phyloP scores from a whole-genome alignment of 192 early-diverging fungal genomes.

The Phlyctochytrium planicorne region DNA sequence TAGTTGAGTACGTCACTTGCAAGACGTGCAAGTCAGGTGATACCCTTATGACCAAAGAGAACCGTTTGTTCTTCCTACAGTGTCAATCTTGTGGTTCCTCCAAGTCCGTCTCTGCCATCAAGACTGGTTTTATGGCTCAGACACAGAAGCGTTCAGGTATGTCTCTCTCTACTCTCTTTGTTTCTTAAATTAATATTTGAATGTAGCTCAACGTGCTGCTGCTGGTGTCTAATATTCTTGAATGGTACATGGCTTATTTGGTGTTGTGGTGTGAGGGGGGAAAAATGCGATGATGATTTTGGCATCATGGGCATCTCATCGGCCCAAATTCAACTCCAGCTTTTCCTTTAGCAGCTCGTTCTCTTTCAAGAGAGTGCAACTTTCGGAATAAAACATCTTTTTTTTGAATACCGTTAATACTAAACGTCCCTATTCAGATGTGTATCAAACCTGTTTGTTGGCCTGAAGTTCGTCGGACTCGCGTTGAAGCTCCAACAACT shows the following conservation, averaged over 20 bases:
- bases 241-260: too few species aligned
- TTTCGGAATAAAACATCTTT: background rate
- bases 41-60: conserved; percentile 93
- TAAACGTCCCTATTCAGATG: too few species aligned
- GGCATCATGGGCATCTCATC: background rate
- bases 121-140: conserved; percentile 94
- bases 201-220: background rate
- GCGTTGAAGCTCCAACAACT: too few species aligned
- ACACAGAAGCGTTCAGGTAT: conserved; percentile 36
- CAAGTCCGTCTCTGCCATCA: conserved; percentile 93
- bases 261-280: too few species aligned
- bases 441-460: too few species aligned
- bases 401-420: too few species aligned
- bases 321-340: background rate
- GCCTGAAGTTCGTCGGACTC: too few species aligned
- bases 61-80: conserved; percentile 93
- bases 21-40: conserved; percentile 98
- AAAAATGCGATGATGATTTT: background rate
- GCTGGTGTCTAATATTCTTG: background rate
- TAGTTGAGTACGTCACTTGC: conserved; percentile 96
- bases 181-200: background rate
- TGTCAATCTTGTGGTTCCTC: conserved; percentile 96
- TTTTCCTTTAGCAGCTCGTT: background rate
- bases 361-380: background rate
- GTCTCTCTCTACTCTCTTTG: background rate